Evolutionary conservation across 176 grass and related monocot genomes (phyloP).

Genomic region (Carex pumila): DNA sequence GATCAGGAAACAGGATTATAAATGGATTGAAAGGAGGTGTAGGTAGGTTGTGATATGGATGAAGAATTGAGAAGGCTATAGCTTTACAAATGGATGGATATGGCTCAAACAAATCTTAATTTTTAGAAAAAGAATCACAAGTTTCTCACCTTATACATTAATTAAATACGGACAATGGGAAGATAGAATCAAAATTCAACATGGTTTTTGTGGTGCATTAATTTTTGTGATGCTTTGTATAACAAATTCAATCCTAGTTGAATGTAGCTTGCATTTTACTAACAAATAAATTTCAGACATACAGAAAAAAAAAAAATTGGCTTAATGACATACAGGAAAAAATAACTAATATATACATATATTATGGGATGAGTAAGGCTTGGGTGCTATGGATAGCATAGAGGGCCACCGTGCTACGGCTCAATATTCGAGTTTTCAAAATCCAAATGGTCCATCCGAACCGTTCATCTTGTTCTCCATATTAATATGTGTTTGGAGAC

Average conservation of each 20-base stretch:
- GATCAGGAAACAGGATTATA: not conserved
- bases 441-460: too few species aligned
- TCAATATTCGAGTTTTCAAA: too few species aligned
- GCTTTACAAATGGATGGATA: constrained; percentile 35
- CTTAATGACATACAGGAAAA: too few species aligned
- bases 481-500: too few species aligned
- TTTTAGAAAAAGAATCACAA: constrained; percentile 9
- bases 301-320: too few species aligned
- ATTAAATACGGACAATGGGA: not conserved
- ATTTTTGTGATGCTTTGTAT: not conserved
- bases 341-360: not conserved
- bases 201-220: not conserved
- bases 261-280: not conserved
- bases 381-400: too few species aligned
- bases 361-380: too few species aligned
- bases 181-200: not conserved
- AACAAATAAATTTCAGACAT: too few species aligned
- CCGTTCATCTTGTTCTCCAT: too few species aligned
- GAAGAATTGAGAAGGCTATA: not conserved
- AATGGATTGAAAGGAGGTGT: not conserved
- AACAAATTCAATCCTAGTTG: not conserved
- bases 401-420: too few species aligned
- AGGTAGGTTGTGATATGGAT: not conserved
- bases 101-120: constrained; percentile 4
- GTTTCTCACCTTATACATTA: constrained; percentile 16